phyloP scores from a whole-genome alignment of 805 yeast genomes.

The Kodamaea kakaduensis region DNA sequence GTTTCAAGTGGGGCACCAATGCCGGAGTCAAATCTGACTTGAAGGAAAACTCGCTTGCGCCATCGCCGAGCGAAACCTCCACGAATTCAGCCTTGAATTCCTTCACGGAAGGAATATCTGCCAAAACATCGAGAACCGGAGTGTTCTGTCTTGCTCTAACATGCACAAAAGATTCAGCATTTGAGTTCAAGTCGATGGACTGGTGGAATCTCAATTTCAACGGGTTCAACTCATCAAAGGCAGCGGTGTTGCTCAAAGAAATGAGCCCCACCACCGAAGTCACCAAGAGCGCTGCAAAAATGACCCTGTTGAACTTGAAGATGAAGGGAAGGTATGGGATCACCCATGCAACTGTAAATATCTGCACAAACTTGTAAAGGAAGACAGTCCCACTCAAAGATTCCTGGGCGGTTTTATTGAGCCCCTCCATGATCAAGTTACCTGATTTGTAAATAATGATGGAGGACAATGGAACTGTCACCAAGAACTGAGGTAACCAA shows the following conservation, averaged over 20 bases:
- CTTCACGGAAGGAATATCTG: conserved; percentile 65
- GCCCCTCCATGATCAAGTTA: conserved; percentile 55
- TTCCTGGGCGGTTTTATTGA: conserved; percentile 71
- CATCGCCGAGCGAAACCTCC: conserved; percentile 41
- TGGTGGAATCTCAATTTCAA: conserved; percentile 71
- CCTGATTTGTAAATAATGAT: conserved; percentile 53
- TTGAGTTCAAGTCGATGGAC: conserved; percentile 43
- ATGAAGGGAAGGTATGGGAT: conserved; percentile 63
- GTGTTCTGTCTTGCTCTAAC: conserved; percentile 51
- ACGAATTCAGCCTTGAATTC: conserved; percentile 18
- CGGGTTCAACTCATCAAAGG: conserved; percentile 64
- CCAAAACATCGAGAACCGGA: conserved; percentile 40
- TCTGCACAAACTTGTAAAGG: conserved; percentile 26
- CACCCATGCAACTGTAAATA: conserved; percentile 29
- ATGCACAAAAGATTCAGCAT: conserved; percentile 34
- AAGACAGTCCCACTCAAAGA: conserved; percentile 41
- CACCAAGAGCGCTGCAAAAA: conserved; percentile 38
- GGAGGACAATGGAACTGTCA: conserved; percentile 62
- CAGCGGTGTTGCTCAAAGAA: conserved; percentile 37
- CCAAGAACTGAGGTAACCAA: conserved; percentile 73
- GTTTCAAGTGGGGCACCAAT: conserved; percentile 27
- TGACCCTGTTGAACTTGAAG: conserved; percentile 57
- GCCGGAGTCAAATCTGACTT: conserved; percentile 46
- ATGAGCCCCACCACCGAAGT: conserved; percentile 26
- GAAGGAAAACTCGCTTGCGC: conserved; percentile 52